These are phyloP conservation scores for Ustilago tritici DNA, from an alignment of 1,284 basidiomycete genomes.

Conservation along the genomic window DNA sequence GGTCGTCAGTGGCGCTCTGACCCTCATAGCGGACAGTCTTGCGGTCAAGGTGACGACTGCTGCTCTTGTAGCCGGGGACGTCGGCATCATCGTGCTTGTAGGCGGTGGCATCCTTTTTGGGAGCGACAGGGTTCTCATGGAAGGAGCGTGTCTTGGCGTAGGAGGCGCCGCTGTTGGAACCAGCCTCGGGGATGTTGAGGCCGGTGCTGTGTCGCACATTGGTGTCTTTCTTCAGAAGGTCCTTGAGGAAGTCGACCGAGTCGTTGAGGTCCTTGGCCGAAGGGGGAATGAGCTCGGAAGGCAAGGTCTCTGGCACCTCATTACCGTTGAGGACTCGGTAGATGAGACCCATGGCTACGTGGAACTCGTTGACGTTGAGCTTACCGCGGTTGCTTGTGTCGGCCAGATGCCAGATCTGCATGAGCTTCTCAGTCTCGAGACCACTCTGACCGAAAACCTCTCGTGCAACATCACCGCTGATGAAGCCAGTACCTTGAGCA, in stretches of 20 bases:
- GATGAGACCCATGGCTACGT: conserved; percentile 98
- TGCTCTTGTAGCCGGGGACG: conserved; percentile 81
- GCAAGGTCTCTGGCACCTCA: conserved; percentile 86
- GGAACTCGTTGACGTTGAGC: conserved; percentile 90
- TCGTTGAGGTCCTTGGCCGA: conserved; percentile 90
- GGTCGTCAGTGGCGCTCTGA: conserved; percentile 76
- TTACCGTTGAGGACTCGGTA: conserved; percentile 88
- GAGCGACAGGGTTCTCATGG: conserved; percentile 72
- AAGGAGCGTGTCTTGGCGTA: conserved; percentile 80
- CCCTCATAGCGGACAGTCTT: conserved; percentile 82
- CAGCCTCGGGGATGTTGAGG: conserved; percentile 67
- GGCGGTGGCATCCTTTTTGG: conserved; percentile 87
- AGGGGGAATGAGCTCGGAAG: conserved; percentile 89
- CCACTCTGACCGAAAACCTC: conserved; percentile 97
- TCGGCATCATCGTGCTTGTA: conserved; percentile 83
- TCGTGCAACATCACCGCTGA: conserved; percentile 84
- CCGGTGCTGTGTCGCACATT: conserved; percentile 71
- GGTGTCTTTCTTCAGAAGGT: conserved; percentile 86
- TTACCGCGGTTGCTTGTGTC: conserved; percentile 68
- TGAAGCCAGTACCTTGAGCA: conserved; percentile 83
- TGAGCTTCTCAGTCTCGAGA: conserved; percentile 87
- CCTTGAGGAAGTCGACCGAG: conserved; percentile 90
- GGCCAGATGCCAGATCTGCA: conserved; percentile 82
- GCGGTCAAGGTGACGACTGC: conserved; percentile 87
- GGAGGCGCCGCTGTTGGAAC: conserved; percentile 64